These are phyloP conservation scores for Passiflora organensis DNA, from an alignment of 345 rosid species.

Conservation along the genomic window DNA sequence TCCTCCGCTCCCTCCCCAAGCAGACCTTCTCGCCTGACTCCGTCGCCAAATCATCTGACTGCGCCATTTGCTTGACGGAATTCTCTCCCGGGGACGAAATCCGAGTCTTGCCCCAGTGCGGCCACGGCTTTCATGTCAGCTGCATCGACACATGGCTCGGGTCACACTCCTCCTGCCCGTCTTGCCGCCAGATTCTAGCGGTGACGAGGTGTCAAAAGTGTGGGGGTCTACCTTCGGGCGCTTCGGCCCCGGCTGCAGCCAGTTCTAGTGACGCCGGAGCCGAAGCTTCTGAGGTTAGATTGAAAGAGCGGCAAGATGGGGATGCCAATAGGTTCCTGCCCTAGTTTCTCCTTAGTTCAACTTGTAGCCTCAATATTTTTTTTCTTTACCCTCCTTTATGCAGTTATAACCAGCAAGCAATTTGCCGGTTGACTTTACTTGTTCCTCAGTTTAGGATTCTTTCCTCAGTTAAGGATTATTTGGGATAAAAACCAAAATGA, in stretches of 20 bases:
- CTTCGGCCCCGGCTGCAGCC: constrained; percentile 1
- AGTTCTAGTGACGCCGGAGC: constrained; percentile 29
- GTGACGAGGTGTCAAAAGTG: constrained; percentile 67
- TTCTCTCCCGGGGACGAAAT: constrained; percentile 71
- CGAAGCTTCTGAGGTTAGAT: constrained; percentile 30
- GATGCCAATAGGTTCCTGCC: constrained; percentile 39
- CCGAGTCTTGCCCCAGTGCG: constrained; percentile 81
- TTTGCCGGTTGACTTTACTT: no score
- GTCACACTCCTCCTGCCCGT: constrained; percentile 92
- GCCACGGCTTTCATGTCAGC: constrained; percentile 75
- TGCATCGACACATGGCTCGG: constrained; percentile 95
- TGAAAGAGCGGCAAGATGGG: constrained; percentile 42
- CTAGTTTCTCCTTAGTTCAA: constrained; percentile 15
- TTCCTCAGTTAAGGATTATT: background rate
- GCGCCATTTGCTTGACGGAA: constrained; percentile 75
- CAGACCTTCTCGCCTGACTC: constrained; percentile 47
- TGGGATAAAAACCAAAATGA: background rate
- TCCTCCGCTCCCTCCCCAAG: constrained; percentile 70
- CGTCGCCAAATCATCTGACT: constrained; percentile 45
- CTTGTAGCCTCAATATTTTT: background rate
- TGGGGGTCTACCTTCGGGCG: constrained; percentile 54
- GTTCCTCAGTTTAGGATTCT: no score
- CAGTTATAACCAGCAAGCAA: no score
- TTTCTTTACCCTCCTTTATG: background rate
- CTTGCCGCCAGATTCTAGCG: constrained; percentile 71